phyloP scores from a whole-genome alignment of 768 basidiomycete genomes.

The Lactifluus subvellereus region DNA sequence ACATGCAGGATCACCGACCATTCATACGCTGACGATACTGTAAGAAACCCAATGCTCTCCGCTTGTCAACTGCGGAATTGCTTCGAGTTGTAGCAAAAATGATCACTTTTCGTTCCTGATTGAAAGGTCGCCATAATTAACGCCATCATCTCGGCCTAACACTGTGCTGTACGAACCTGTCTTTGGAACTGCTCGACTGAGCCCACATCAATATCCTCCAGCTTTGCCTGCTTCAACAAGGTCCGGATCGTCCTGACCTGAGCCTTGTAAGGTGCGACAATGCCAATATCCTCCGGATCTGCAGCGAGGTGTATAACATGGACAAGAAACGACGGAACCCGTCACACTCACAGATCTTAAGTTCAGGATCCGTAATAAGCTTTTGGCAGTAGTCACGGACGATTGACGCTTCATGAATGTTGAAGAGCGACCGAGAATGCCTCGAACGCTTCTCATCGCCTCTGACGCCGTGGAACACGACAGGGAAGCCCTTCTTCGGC shows the following conservation, averaged over 20 bases:
- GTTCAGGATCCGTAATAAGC: slow-evolving; percentile 27
- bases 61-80: slow-evolving; percentile 27
- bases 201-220: slow-evolving; percentile 31
- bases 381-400: slow-evolving; percentile 32
- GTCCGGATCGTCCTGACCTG: slow-evolving; percentile 33
- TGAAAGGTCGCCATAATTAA: background rate
- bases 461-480: slow-evolving; percentile 34
- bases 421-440: slow-evolving; percentile 38
- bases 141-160: background rate
- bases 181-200: slow-evolving; percentile 40
- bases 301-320: background rate
- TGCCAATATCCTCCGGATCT: slow-evolving; percentile 34
- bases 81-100: slow-evolving; percentile 36
- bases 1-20: slow-evolving; percentile 26
- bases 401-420: slow-evolving; percentile 34
- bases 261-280: slow-evolving; percentile 37
- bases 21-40: slow-evolving; percentile 35
- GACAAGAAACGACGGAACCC: background rate
- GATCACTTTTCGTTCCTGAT: slow-evolving; percentile 35
- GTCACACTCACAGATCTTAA: slow-evolving; percentile 30
- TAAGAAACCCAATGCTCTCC: slow-evolving; percentile 34
- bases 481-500: slow-evolving; percentile 27
- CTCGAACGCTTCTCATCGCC: slow-evolving; percentile 33
- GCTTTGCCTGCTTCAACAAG: slow-evolving; percentile 21
- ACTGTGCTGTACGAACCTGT: slow-evolving; percentile 28